phyloP scores from a whole-genome alignment of 2,329 filamentous ascomycete genomes.

The Fusarium mexicanum region DNA sequence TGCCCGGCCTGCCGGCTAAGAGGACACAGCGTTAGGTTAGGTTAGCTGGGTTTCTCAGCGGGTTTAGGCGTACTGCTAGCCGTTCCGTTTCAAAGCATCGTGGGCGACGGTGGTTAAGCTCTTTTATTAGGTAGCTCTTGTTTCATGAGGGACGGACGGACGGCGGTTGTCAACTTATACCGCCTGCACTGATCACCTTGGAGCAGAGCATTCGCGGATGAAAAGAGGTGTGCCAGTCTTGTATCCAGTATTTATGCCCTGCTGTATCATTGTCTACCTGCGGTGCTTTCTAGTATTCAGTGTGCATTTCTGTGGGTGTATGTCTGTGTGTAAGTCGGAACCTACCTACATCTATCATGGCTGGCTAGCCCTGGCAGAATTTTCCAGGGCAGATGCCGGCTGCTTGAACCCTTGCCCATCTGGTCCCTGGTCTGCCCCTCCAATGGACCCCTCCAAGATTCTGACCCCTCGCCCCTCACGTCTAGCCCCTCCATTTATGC shows the following conservation, averaged over 20 bases:
- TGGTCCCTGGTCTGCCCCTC: constrained; percentile 15
- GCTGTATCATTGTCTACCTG: background rate
- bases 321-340: background rate
- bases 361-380: background rate
- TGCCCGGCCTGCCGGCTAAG: background rate
- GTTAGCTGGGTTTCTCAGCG: background rate
- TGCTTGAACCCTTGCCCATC: background rate
- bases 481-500: constrained; percentile 4
- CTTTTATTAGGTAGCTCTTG: background rate
- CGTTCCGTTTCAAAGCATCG: background rate
- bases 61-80: constrained; percentile 13
- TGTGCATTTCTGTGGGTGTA: background rate
- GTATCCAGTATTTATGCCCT: background rate
- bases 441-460: constrained; percentile 11
- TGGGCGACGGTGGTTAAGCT: background rate
- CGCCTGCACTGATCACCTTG: background rate
- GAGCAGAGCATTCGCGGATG: background rate
- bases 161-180: background rate
- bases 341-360: background rate
- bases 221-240: background rate
- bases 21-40: background rate
- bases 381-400: constrained; percentile 2
- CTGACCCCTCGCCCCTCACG: background rate
- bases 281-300: background rate
- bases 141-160: background rate